These are phyloP conservation scores for Penicillium sp. DNA, from an alignment of 2,329 filamentous ascomycete genomes.

Conservation along the genomic window DNA sequence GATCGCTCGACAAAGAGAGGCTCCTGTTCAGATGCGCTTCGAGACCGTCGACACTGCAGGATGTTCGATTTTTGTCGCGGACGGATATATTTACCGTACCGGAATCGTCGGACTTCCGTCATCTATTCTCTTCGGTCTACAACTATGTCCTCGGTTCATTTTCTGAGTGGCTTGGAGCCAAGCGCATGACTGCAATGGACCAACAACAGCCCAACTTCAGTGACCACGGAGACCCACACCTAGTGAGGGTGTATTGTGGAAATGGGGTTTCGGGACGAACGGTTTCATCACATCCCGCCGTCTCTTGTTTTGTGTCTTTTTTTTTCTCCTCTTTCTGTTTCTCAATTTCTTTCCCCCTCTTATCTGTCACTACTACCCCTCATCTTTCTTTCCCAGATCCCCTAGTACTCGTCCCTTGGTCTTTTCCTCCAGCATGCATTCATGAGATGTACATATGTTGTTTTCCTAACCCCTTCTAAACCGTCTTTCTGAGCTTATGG, in stretches of 20 bases:
- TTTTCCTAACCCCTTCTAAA: conserved; percentile 16
- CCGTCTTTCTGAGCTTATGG: conserved; percentile 18
- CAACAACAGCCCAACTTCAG: conserved; percentile 13
- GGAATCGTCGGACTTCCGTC: background rate
- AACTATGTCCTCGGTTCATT: background rate
- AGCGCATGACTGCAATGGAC: conserved; percentile 2
- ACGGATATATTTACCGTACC: conserved; percentile 18
- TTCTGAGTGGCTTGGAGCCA: background rate
- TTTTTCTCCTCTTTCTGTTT: conserved; percentile 10
- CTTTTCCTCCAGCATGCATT: conserved; percentile 29
- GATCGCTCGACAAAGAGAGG: conserved; percentile 16
- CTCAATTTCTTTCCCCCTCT: conserved; percentile 5
- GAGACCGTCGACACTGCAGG: conserved; percentile 7
- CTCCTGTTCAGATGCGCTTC: conserved; percentile 8
- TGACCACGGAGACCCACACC: conserved; percentile 9
- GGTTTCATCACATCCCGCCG: conserved; percentile 9
- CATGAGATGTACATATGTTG: conserved; percentile 41
- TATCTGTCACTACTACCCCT: conserved; percentile 17
- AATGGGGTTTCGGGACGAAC: conserved; percentile 12
- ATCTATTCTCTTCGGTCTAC: background rate
- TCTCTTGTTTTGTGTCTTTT: conserved; percentile 6
- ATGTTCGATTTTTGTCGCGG: background rate
- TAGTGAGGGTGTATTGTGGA: conserved; percentile 4
- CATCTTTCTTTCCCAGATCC: conserved; percentile 16
- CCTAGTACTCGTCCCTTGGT: conserved; percentile 21